phyloP scores from a whole-genome alignment of 2,329 filamentous ascomycete species.

The Graphiopsis chlorocephala region DNA sequence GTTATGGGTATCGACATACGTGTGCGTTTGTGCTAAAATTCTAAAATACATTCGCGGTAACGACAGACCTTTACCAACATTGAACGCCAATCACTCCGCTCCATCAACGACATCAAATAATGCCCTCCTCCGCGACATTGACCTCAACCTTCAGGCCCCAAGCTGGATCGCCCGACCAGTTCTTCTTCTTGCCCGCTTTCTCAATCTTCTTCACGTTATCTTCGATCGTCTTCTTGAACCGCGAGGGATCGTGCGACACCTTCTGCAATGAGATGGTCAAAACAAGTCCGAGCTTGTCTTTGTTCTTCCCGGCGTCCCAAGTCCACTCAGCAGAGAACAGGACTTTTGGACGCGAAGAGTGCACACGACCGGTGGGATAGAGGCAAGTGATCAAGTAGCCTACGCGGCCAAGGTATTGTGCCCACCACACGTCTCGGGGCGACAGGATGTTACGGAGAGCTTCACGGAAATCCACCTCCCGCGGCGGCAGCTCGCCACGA shows the following conservation, averaged over 20 bases:
- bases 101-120: slow-evolving; percentile 1
- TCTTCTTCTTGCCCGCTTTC: slow-evolving; percentile 60
- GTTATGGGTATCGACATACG: not conserved
- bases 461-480: slow-evolving; percentile 54
- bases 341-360: slow-evolving; percentile 14
- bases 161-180: slow-evolving; percentile 47
- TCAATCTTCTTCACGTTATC: slow-evolving; percentile 45
- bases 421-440: slow-evolving; percentile 61
- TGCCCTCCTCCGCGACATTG: slow-evolving; percentile 15
- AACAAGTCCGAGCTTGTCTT: slow-evolving; percentile 40
- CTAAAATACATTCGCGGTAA: too few species aligned
- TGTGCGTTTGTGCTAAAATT: not conserved
- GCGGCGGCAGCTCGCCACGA: slow-evolving; percentile 62
- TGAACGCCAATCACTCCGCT: not conserved
- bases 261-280: slow-evolving; percentile 44
- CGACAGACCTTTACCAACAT: not conserved
- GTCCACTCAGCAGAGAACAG: slow-evolving; percentile 16
- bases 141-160: slow-evolving; percentile 43
- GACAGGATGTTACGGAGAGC: slow-evolving; percentile 53
- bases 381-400: slow-evolving; percentile 57
- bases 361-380: slow-evolving; percentile 58
- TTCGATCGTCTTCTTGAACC: slow-evolving; percentile 43
- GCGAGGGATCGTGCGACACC: slow-evolving; percentile 40
- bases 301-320: slow-evolving; percentile 18
- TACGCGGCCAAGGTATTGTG: slow-evolving; percentile 60